Evolutionary conservation across 78 protist species (phyloP).

Genomic region (Dictyostelium firmibasis): DNA sequence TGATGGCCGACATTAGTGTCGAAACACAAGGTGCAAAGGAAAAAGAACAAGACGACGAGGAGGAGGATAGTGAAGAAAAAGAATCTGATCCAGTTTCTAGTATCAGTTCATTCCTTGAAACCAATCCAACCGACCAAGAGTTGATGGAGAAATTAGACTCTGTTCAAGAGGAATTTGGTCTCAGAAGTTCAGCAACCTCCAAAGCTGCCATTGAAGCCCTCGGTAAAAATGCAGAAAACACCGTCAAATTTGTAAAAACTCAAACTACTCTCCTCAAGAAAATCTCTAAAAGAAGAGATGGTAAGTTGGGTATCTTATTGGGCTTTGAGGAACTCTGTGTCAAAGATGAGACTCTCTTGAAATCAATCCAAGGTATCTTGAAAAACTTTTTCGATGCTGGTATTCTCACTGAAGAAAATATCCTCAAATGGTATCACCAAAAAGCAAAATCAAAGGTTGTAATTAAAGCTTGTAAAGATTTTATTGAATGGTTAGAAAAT

Average conservation of each 20-base stretch:
- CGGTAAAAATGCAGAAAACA: not conserved
- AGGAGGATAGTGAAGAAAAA: not conserved
- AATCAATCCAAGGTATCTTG: conserved; percentile 33
- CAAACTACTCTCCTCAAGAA: conserved; percentile 13
- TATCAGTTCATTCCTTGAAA: not conserved
- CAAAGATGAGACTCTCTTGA: conserved; percentile 24
- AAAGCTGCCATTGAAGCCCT: conserved; percentile 65
- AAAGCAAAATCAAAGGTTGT: conserved; percentile 49
- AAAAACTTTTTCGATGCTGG: conserved; percentile 56
- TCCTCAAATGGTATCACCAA: conserved; percentile 58
- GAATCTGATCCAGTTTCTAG: conserved; percentile 43
- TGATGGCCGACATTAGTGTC: conserved; percentile 21
- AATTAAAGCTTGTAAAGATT: conserved; percentile 20
- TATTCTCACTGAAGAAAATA: conserved; percentile 61
- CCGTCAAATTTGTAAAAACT: conserved; percentile 4
- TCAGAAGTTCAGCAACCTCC: conserved; percentile 42
- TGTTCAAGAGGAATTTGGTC: conserved; percentile 29
- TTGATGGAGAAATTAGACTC: conserved; percentile 18
- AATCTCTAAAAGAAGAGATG: conserved; percentile 42
- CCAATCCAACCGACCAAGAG: conserved; percentile 20
- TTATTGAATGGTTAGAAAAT: conserved; percentile 77
- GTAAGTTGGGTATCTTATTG: conserved; percentile 45
- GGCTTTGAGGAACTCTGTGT: conserved; percentile 47
- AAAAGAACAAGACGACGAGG: not conserved
- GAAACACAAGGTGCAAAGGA: not conserved